These are phyloP conservation scores for Dactylorhiza incarnata DNA, from an alignment of 106 monocot genomes.

Conservation along the genomic window DNA sequence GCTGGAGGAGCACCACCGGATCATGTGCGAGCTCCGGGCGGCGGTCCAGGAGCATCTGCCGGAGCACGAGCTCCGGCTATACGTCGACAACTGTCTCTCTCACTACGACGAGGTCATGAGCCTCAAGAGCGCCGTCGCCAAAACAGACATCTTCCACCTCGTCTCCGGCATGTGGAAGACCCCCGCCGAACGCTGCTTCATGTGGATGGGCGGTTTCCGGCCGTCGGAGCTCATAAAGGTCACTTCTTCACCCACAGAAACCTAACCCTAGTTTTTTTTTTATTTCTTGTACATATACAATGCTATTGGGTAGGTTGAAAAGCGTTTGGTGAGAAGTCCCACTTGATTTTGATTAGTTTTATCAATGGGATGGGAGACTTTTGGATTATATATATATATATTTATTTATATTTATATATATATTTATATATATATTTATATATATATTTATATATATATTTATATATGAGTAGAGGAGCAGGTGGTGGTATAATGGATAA, in stretches of 20 bases:
- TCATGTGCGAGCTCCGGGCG: conserved; percentile 42
- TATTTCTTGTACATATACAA: neutral
- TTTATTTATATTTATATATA: too few relatives aligned
- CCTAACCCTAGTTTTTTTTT: conserved; percentile 1
- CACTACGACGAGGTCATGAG: conserved; percentile 45
- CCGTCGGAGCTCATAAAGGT: conserved; percentile 73
- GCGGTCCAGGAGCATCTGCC: conserved; percentile 51
- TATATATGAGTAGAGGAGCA: conserved; percentile 10
- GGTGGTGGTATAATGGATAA: conserved; percentile 7
- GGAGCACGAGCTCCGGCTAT: conserved; percentile 50
- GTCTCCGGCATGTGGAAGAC: conserved; percentile 68
- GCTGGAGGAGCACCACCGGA: conserved; percentile 49
- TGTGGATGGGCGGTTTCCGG: conserved; percentile 73
- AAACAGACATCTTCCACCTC: conserved; percentile 64
- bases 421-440: too few relatives aligned
- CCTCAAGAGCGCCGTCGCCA: conserved; percentile 29
- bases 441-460: neutral
- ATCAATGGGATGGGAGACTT: neutral
- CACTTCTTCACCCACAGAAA: neutral
- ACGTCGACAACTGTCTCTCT: conserved; percentile 33
- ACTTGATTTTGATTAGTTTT: neutral
- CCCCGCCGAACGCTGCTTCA: conserved; percentile 74
- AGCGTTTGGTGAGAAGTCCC: conserved; percentile 20
- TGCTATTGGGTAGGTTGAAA: conserved; percentile 9
- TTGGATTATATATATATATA: neutral